Conservation (phyloP, 495 filamentous ascomycete genomes). For the Tuber umbilicatum region DNA sequence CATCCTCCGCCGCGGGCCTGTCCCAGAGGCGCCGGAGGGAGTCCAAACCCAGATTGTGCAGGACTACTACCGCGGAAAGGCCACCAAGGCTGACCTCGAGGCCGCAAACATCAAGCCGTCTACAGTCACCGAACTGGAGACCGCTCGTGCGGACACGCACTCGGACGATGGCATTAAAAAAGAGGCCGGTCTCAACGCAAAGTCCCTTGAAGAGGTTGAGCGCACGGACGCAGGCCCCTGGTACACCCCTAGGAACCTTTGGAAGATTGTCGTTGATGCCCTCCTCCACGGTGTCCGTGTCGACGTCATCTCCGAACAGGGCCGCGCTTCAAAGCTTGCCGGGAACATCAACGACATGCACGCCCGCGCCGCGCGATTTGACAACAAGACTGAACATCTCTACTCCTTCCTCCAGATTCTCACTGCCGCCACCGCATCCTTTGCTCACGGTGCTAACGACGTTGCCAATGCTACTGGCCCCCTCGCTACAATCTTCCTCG, state of each 20-base stretch:
- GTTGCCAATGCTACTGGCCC: conserved; percentile 71
- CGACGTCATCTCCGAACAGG: conserved; percentile 52
- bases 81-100: conserved; percentile 48
- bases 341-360: conserved; percentile 54
- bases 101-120: conserved; percentile 36
- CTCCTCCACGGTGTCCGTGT: conserved; percentile 56
- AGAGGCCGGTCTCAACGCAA: conserved; percentile 21
- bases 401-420: conserved; percentile 70
- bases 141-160: conserved; percentile 18
- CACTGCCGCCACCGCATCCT: conserved; percentile 67
- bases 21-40: conserved; percentile 47
- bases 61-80: conserved; percentile 52
- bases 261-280: conserved; percentile 47
- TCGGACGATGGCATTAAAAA: conserved; percentile 21
- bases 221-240: conserved; percentile 40
- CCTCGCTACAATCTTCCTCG: conserved; percentile 61
- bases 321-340: conserved; percentile 47
- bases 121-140: conserved; percentile 27
- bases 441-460: conserved; percentile 77
- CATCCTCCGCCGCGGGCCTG: conserved; percentile 50
- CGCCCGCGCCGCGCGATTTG: conserved; percentile 59
- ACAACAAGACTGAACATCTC: conserved; percentile 69
- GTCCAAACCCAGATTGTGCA: conserved; percentile 45
- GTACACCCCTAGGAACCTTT: conserved; percentile 45
- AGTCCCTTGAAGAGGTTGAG: conserved; percentile 34